Base-by-base conservation (phyloP, 192 early-diverging fungal species). In the Allomyces macrogynus region DNA sequence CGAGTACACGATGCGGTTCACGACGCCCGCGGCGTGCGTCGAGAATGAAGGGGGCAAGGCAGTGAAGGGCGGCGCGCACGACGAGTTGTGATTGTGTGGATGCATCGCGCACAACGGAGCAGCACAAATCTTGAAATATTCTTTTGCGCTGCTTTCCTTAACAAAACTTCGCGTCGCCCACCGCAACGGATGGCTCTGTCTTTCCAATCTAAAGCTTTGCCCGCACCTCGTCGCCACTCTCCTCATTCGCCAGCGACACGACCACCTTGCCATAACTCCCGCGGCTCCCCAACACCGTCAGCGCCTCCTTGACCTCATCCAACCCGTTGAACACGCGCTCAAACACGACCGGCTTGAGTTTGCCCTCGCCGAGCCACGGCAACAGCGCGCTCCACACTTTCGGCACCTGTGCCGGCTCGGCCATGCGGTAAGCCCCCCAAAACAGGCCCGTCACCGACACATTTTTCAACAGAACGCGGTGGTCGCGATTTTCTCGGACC, bases 211-310 rank as follows among this genome's bases (percentile, higher is more conserved):
- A 23, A 8, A n/a, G 57, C 54, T 74, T 77, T 40, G 32, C 32
- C 32, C 32, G 32, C 32, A 40, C 32, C 32, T 40, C 32, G 7
- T 40, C 32, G 32, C 7, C 32, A 40, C 32, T 8, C 32, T 8
- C 32, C 32, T 40, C 32, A 8, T 40, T 40, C 32, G 32, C 32
- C 5, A 40, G 32, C 32, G 32, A 40, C 61, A 89, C 86, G 23
- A 93, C 75, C 0, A 89, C 89, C 67, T 93, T 93, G 8, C 87
- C 91, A 68, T 78, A 89, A 18, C 88, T 88, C 60, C 86, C 75
- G 61, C 89, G 75, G 8, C 66, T 67, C 20, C 80, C 83, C 64
- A 93, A 77, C 24, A 84, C 86, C 24, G 79, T 82, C 64, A 93
- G 71, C 0, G 86, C 91, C 12, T 71, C 70, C 63, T 82, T 80